Evolutionary conservation across 306 rosid species (phyloP).

Genomic region (Heteromeles arbutifolia): DNA sequence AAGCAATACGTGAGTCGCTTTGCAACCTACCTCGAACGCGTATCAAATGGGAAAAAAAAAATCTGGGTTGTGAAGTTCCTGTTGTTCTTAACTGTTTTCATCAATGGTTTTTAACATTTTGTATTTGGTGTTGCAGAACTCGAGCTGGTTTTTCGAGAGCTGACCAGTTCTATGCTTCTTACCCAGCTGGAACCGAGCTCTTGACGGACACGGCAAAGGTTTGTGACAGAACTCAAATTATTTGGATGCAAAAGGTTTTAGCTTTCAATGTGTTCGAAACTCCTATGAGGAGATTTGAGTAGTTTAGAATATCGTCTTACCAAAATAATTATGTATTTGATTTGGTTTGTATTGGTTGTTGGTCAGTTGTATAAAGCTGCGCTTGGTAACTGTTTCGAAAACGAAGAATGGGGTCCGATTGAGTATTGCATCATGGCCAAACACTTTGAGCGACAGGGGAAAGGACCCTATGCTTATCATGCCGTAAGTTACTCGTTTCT

Average conservation of each 20-base stretch:
- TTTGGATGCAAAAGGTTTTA: background rate
- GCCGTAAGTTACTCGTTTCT: slow-evolving; percentile 48
- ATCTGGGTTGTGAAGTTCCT: background rate
- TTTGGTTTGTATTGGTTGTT: background rate
- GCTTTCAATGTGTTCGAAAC: background rate
- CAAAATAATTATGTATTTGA: background rate
- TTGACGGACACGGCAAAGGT: slow-evolving; percentile 80
- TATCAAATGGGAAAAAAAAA: background rate
- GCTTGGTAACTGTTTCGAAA: slow-evolving; percentile 78
- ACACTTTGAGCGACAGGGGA: slow-evolving; percentile 89
- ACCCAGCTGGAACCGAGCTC: slow-evolving; percentile 94
- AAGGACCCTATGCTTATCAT: slow-evolving; percentile 84
- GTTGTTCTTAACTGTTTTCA: slow-evolving; percentile 1
- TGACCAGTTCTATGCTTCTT: slow-evolving; percentile 89
- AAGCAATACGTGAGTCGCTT: slow-evolving; percentile 62
- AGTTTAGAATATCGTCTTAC: no score
- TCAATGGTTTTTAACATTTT: background rate
- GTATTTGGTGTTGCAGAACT: slow-evolving; percentile 51
- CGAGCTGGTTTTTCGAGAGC: slow-evolving; percentile 95
- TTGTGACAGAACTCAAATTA: background rate
- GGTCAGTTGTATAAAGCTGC: slow-evolving; percentile 83
- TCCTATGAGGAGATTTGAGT: no score
- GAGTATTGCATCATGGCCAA: slow-evolving; percentile 86
- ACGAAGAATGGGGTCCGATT: slow-evolving; percentile 88
- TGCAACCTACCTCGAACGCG: background rate